A percentile compares a stretch with the other conserved stretches of the same genome.
These are phyloP conservation scores for Oidiodendron maius DNA, from an alignment of 495 filamentous ascomycete species.

Conservation along the genomic window DNA sequence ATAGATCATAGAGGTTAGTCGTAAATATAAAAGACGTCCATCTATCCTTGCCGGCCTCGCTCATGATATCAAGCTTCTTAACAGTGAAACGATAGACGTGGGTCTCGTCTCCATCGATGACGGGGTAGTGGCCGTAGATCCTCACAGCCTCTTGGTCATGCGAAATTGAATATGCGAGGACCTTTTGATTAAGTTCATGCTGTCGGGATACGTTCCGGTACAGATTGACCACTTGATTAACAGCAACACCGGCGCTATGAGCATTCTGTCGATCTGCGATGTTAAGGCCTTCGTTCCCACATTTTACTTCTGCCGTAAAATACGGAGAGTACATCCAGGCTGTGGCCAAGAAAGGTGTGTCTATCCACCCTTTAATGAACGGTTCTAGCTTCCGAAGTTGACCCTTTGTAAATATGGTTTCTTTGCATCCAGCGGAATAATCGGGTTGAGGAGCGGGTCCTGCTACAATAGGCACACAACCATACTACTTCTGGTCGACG, in stretches of 20 bases:
- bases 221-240: conserved; percentile 31
- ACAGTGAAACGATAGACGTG: conserved; percentile 27
- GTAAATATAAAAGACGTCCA: conserved; percentile 32
- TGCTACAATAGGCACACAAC: conserved; percentile 26
- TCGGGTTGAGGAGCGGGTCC: conserved; percentile 34
- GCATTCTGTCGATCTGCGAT: conserved; percentile 32
- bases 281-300: conserved; percentile 25
- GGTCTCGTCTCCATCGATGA: conserved; percentile 24
- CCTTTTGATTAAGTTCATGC: conserved; percentile 32
- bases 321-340: conserved; percentile 37
- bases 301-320: conserved; percentile 33
- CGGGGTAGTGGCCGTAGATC: conserved; percentile 33
- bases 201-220: conserved; percentile 25
- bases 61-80: conserved; percentile 25
- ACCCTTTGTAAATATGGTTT: conserved; percentile 32
- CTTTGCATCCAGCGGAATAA: conserved; percentile 34
- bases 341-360: conserved; percentile 32
- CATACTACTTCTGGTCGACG: conserved; percentile 37
- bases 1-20: conserved; percentile 36
- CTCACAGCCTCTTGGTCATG: conserved; percentile 32
- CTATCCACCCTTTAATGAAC: conserved; percentile 27
- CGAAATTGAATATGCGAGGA: conserved; percentile 42
- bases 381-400: conserved; percentile 35
- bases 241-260: conserved; percentile 34
- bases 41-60: conserved; percentile 29